Base-by-base conservation (phyloP, 495 filamentous ascomycete species). In the Penicillium flavigenum region DNA sequence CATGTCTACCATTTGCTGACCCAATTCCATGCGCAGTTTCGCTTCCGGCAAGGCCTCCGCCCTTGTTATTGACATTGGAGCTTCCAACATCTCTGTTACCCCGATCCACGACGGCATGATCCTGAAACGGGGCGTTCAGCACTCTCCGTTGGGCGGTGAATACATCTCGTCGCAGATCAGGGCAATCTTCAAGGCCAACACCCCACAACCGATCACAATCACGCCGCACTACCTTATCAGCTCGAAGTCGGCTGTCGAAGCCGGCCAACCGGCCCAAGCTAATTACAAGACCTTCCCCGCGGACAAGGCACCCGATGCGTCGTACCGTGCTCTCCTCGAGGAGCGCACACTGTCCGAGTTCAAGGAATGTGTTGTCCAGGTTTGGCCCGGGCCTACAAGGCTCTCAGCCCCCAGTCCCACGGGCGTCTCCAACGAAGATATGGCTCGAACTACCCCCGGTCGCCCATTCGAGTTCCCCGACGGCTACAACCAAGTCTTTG, bases 381-480 rank as follows among this genome's bases (percentile, higher is more conserved):
- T 92, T 27, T 98, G 93, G 93, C 80, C 82, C n/a, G 91, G 91
- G 1, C 90, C 89, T 0, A 88, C 87, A 51, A 81, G 83, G 22
- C 84, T 88, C 54, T 68, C 79, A 5, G 78, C 80, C 39, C 77
- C 81, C 6, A 78, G 80, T 34, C 85, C 83, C 59, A 76, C 75
- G 24, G 81, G 82, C 34, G 71, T 78, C n/a, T 71, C 77, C 3
- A 88, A 88, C 64, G 83, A 91, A 59, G 92, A 96, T 31, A 73
- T 83, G 34, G 86, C 82, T 16, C 82, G 77, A 57, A 73, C 68
- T 48, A 81, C 80, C 56, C 88, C 85, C 1, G 89, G 87, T 22
- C 86, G 90, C 24, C 89, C 93, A 6, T 98, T 97, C 69, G 94
- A 98, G 78, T 90, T 98, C 80, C 94, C 94, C 1, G 90, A 98